Percentiles rank a stretch among this genome's conserved stretches.
These are phyloP conservation scores for Podila epigama DNA, from an alignment of 192 early-diverging fungal species.

Conservation along the genomic window DNA sequence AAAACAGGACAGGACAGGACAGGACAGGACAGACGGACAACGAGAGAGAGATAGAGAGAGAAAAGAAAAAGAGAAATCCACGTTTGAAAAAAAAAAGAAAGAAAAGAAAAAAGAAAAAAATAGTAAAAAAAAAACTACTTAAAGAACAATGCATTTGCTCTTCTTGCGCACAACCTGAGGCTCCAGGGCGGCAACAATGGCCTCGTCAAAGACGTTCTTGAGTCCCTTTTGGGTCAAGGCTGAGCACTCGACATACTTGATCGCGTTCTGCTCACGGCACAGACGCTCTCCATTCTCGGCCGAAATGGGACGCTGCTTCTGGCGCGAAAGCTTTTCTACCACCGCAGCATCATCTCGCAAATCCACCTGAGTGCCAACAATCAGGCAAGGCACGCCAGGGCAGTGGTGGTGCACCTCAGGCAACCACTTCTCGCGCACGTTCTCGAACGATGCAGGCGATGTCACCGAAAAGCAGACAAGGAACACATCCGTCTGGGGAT, in stretches of 20 bases:
- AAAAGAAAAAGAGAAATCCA: not conserved
- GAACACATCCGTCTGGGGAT: conserved; percentile 96
- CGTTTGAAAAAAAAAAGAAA: too few relatives aligned
- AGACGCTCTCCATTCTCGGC: conserved; percentile 83
- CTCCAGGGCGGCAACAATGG: conserved; percentile 95
- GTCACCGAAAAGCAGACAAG: conserved; percentile 94
- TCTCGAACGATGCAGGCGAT: conserved; percentile 92
- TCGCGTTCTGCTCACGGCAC: conserved; percentile 82
- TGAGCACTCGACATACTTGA: conserved; percentile 94
- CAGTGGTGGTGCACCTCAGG: conserved; percentile 97
- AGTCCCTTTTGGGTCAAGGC: conserved; percentile 92
- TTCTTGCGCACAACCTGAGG: conserved; percentile 83
- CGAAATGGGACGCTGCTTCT: conserved; percentile 84
- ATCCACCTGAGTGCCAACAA: conserved; percentile 93
- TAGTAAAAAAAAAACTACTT: conserved; percentile 23
- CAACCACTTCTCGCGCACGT: conserved; percentile 97
- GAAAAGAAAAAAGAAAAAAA: not conserved
- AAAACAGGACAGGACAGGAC: not conserved
- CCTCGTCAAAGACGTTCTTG: conserved; percentile 98
- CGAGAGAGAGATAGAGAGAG: not conserved
- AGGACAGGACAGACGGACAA: too few relatives aligned
- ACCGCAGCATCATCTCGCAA: conserved; percentile 83
- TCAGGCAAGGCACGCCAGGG: conserved; percentile 92
- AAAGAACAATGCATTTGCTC: conserved; percentile 84
- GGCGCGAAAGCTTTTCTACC: conserved; percentile 80